Evolutionary conservation across 2,329 filamentous ascomycete species (phyloP).

Genomic region (Aspergillus awamori): DNA sequence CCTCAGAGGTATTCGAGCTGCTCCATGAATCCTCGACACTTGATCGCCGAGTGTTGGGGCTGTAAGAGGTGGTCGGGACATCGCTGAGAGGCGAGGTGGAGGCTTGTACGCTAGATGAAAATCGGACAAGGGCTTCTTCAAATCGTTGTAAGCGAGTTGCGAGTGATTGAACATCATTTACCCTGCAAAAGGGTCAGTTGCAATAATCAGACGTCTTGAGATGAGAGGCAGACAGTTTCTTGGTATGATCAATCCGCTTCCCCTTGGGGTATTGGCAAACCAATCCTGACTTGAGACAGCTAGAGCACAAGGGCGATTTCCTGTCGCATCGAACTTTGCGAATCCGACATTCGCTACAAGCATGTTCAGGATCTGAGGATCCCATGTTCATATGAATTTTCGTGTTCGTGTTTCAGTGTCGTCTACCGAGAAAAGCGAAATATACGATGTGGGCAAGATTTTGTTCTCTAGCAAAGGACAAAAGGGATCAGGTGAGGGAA

Average conservation of each 20-base stretch:
- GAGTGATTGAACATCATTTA: not conserved
- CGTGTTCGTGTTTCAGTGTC: not conserved
- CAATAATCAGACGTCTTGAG: not conserved
- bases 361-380: not conserved
- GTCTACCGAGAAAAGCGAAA: not conserved
- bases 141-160: not conserved
- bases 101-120: not conserved
- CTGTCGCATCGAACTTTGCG: conserved; percentile 11
- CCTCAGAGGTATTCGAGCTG: not conserved
- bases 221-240: not conserved
- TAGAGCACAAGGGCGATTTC: not conserved
- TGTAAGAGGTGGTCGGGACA: not conserved
- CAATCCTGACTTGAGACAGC: not conserved
- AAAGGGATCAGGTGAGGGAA: not conserved
- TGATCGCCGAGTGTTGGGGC: not conserved
- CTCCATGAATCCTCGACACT: not conserved
- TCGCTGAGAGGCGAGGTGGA: not conserved
- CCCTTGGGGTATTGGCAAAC: not conserved
- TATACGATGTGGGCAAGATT: not conserved
- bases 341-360: not conserved
- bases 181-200: not conserved
- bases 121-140: not conserved
- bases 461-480: not conserved
- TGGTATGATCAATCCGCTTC: not conserved
- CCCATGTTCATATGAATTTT: not conserved